Conservation (phyloP, 148 eudicot genomes). For the Amaranthus cruentus region DNA sequence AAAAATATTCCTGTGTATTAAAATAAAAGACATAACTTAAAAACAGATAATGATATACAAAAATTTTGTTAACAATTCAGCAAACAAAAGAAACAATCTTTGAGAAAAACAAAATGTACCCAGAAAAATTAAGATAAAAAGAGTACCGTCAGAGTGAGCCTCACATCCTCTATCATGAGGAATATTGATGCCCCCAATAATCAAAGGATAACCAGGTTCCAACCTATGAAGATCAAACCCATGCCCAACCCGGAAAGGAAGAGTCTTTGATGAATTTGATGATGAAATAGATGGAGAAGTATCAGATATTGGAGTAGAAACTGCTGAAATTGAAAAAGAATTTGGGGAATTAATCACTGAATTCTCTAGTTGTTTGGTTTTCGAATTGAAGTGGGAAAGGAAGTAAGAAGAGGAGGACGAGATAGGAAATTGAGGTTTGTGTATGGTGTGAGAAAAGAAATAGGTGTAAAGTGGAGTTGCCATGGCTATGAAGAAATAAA, state of each 20-base stretch:
- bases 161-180: conserved; percentile 95
- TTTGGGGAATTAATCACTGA: not conserved
- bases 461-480: conserved; percentile 10
- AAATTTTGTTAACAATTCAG: no score
- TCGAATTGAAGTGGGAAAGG: conserved; percentile 14
- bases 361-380: conserved; percentile 7
- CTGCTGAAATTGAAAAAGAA: conserved; percentile 25
- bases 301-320: conserved; percentile 46
- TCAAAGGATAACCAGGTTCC: conserved; percentile 93
- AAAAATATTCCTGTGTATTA: no score
- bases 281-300: conserved; percentile 25
- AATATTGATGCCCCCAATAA: conserved; percentile 79
- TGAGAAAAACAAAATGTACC: not conserved
- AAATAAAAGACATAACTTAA: no score
- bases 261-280: conserved; percentile 38
- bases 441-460: conserved; percentile 3
- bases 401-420: conserved; percentile 6
- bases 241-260: conserved; percentile 90
- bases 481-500: not conserved
- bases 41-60: no score
- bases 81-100: no score
- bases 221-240: conserved; percentile 90
- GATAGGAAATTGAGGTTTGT: conserved; percentile 13
- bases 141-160: conserved; percentile 91
- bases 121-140: not conserved